A percentile compares a stretch with the other conserved stretches of the same genome.
Evolutionary conservation across 1,284 basidiomycete species (phyloP).

Genomic region (Leccinum angustisporum): DNA sequence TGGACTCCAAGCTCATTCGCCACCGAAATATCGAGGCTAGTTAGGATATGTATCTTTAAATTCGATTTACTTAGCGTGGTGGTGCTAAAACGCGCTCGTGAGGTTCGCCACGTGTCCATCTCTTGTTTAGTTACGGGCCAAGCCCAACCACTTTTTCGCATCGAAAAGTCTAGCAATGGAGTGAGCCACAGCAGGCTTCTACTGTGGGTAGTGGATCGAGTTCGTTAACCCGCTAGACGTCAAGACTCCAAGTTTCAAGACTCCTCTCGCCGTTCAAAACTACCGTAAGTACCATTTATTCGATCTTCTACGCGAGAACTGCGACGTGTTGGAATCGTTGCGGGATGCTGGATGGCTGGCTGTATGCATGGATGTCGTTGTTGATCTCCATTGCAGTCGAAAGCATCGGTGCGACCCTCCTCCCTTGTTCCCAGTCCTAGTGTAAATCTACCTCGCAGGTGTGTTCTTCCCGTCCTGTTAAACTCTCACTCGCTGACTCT

Average conservation of each 20-base stretch:
- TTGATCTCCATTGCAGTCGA: constrained; percentile 18
- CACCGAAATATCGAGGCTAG: too few species aligned
- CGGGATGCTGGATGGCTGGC: constrained; percentile 24
- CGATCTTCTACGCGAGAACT: not conserved
- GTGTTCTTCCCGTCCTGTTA: not conserved
- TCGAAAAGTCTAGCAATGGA: too few species aligned
- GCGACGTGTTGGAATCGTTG: not conserved
- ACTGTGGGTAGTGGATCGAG: too few species aligned
- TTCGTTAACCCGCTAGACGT: too few species aligned
- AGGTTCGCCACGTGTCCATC: too few species aligned
- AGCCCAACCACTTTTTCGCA: too few species aligned
- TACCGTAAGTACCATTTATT: constrained; percentile 22
- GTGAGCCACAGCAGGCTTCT: too few species aligned
- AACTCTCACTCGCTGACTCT: not conserved
- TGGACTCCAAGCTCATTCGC: too few species aligned
- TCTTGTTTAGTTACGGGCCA: too few species aligned
- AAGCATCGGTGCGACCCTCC: constrained; percentile 23
- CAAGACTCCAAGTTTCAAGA: constrained; percentile 5
- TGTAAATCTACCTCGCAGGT: not conserved
- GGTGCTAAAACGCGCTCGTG: too few species aligned
- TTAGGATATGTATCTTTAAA: too few species aligned
- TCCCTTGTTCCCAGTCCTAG: not conserved
- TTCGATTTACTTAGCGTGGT: too few species aligned
- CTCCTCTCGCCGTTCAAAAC: constrained; percentile 8
- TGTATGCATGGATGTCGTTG: constrained; percentile 17